phyloP scores from a whole-genome alignment of 2,329 filamentous ascomycete species.

The Colletotrichum eremochloae region DNA sequence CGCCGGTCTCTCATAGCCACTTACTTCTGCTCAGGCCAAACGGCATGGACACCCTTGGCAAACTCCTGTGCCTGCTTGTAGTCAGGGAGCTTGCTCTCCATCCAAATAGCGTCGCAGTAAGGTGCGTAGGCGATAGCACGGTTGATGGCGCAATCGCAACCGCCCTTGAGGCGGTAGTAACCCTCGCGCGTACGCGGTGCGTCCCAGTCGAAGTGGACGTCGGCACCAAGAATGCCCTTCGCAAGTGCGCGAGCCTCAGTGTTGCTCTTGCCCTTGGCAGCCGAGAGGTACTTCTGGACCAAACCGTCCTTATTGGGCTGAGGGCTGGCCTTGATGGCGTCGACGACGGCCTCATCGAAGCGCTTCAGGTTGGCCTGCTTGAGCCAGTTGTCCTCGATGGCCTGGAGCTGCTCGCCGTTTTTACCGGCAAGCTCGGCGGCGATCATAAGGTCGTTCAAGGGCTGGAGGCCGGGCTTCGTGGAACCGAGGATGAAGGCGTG shows the following conservation, averaged over 20 bases:
- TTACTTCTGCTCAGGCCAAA: conserved; percentile 96
- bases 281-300: conserved; percentile 74
- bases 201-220: conserved; percentile 96
- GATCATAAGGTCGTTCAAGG: conserved; percentile 91
- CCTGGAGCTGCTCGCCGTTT: conserved; percentile 83
- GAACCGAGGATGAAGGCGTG: conserved; percentile 92
- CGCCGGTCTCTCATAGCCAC: conserved; percentile 49
- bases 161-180: conserved; percentile 93
- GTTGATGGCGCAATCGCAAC: conserved; percentile 91
- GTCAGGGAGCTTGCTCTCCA: conserved; percentile 98
- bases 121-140: conserved; percentile 92
- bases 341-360: conserved; percentile 90
- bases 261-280: conserved; percentile 87
- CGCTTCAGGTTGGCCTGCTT: conserved; percentile 83
- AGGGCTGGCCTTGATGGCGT: conserved; percentile 79
- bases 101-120: conserved; percentile 97
- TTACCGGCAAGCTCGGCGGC: conserved; percentile 87
- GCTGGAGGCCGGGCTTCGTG: conserved; percentile 87
- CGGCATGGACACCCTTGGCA: conserved; percentile 90
- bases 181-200: conserved; percentile 92
- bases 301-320: conserved; percentile 77
- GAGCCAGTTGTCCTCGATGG: conserved; percentile 92
- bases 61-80: conserved; percentile 93
- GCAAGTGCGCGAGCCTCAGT: conserved; percentile 84
- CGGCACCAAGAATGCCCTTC: conserved; percentile 79